Percentiles rank a stretch among this genome's conserved stretches.
Conservation (phyloP, 495 filamentous ascomycete genomes). For the Xylaria curta region DNA sequence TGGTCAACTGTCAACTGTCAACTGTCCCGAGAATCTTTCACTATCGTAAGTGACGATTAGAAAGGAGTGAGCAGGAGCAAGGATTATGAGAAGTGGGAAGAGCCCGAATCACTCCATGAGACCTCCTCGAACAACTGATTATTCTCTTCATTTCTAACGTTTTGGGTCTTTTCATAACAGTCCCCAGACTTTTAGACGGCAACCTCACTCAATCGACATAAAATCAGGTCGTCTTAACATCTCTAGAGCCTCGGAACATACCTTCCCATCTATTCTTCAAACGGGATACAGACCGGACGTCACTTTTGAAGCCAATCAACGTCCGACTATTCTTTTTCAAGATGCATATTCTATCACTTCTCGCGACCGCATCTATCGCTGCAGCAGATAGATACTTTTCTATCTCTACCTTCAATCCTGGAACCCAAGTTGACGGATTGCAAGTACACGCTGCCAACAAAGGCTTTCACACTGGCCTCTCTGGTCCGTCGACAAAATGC, state of each 20-base stretch:
- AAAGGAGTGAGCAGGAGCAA: background rate
- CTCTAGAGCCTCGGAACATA: background rate
- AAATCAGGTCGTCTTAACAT: background rate
- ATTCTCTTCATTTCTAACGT: background rate
- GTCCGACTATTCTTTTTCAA: background rate
- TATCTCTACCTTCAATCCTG: slow-evolving; percentile 33
- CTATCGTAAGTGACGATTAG: background rate
- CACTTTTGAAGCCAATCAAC: background rate
- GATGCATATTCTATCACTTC: slow-evolving; percentile 5
- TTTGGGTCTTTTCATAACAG: background rate
- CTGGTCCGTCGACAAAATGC: slow-evolving; percentile 32
- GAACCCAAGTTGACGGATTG: slow-evolving; percentile 28
- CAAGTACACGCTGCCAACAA: slow-evolving; percentile 32
- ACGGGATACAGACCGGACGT: background rate
- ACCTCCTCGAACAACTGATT: background rate
- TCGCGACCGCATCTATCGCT: slow-evolving; percentile 2
- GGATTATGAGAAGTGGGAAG: background rate
- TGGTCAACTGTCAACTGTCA: background rate
- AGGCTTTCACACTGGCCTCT: slow-evolving; percentile 32
- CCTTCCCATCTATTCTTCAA: background rate
- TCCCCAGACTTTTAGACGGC: background rate
- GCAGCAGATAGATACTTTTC: slow-evolving; percentile 3
- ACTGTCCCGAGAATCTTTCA: background rate
- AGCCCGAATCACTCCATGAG: background rate
- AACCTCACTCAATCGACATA: background rate